Evolutionary conservation across 2,329 filamentous ascomycete genomes (phyloP), one percentile per base, ranked within the genome.

Genomic region (Mariannaea sp.): DNA sequence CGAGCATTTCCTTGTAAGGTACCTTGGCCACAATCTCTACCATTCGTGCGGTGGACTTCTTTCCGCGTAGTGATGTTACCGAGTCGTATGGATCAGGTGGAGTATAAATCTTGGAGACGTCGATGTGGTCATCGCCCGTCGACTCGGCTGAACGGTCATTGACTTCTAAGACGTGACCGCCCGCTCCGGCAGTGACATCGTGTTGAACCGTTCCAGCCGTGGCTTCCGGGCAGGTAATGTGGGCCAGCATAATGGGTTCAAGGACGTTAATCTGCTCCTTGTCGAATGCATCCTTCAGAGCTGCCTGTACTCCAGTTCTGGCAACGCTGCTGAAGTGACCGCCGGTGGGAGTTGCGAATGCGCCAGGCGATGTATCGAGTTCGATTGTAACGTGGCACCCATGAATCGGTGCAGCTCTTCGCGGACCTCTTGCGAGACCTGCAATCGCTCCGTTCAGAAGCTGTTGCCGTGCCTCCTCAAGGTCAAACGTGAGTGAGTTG

Each of bases 1-100:
- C 90, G 29, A 97, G 87, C 90, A 97, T 97, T 73, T 97, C 93
- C 74, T 94, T 95, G 65, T 97, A 79, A 26, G 94, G 94, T 22
- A 97, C 93, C 65, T 89, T 85, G 17, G 92, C 94, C 9, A 88
- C 86, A 61, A 99, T 90, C 43, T 87, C 81, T 53, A 80, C 76
- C 75, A 76, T 78, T 39, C 77, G 74, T 49, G 75, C 72, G 27
- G 72, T 74, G 30, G 73, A 78, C 62, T 76, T 79, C 68, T 79
- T 80, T 33, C 77, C 76, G 36, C 74, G 77, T 64, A 75, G 77
- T 69, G 77, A 93, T 20, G 80, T 80, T 41, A 82, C 73, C 36
- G 79, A 79, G 45, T 84, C 81, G 64, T 85, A 97, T 1, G 92
- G 92, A 69, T 97, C 93, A 0, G 87, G 87, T 1, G 93, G 94